Percentiles rank a stretch among this genome's conserved stretches.
phyloP scores from a whole-genome alignment of 2,329 filamentous ascomycete species.

The Neonectria hederae region DNA sequence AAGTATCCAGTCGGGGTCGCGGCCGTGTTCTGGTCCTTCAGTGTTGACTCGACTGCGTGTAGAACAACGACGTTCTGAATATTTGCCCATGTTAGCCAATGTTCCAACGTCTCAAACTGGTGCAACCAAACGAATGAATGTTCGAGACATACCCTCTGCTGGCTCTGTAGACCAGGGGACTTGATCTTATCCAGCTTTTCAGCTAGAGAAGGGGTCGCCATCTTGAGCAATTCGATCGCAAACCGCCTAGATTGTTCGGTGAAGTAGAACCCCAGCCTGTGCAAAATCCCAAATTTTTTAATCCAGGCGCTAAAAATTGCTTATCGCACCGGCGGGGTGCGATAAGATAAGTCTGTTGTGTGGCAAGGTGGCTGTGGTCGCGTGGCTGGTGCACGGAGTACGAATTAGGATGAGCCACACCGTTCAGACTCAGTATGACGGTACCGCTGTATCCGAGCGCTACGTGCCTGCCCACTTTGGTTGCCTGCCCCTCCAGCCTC shows the following conservation, averaged over 20 bases:
- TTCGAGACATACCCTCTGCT: conserved; percentile 77
- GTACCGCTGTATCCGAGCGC: conserved; percentile 46
- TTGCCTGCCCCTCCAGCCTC: conserved; percentile 44
- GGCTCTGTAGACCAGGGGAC: conserved; percentile 93
- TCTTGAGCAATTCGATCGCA: conserved; percentile 48
- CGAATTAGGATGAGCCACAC: conserved; percentile 27
- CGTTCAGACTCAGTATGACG: conserved; percentile 32
- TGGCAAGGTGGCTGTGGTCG: conserved; percentile 8
- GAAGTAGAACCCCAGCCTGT: conserved; percentile 35
- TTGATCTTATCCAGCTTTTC: conserved; percentile 98
- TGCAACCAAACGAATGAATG: conserved; percentile 5
- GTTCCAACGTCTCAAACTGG: conserved; percentile 5
- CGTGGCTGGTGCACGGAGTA: conserved; percentile 11
- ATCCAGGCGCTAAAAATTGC: conserved; percentile 36
- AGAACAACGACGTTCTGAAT: conserved; percentile 83
- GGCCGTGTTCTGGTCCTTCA: conserved; percentile 86
- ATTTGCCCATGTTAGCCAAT: conserved; percentile 9
- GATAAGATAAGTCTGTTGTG: conserved; percentile 35
- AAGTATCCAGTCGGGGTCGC: conserved; percentile 92
- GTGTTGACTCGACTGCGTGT: conserved; percentile 89
- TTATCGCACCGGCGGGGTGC: conserved; percentile 43
- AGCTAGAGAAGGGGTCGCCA: conserved; percentile 67
- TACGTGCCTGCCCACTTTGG: conserved; percentile 35
- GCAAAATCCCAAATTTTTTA: conserved; percentile 44
- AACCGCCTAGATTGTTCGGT: conserved; percentile 43